phyloP scores from a whole-genome alignment of 257 asterid species.

The Lycium barbarum region DNA sequence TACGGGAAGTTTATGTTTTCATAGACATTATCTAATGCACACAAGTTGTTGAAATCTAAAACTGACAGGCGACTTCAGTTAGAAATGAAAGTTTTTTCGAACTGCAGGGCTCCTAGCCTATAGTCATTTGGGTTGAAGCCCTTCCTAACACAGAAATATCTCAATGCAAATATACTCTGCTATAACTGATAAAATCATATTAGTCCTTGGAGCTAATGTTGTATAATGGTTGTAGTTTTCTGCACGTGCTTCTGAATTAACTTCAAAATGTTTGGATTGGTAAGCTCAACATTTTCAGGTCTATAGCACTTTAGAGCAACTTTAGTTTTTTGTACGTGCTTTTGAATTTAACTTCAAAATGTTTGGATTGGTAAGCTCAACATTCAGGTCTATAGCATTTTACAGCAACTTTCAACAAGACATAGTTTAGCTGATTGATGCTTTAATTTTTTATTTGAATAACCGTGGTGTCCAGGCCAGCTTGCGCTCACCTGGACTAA shows the following conservation, averaged over 20 bases:
- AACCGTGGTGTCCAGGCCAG: too few species aligned
- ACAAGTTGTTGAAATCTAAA: conserved; percentile 2
- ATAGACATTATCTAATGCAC: neutral
- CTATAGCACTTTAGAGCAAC: neutral
- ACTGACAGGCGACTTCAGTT: neutral
- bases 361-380: conserved; percentile 1
- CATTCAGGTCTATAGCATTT: neutral
- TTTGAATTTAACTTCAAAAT: neutral
- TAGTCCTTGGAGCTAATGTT: neutral
- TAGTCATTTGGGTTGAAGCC: conserved; percentile 14
- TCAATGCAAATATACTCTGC: conserved; percentile 8
- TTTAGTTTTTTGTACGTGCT: conserved; percentile 4
- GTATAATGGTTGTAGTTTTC: conserved; percentile 7
- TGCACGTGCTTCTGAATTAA: conserved; percentile 7
- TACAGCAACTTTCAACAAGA: neutral
- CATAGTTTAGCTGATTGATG: neutral
- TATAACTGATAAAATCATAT: conserved; percentile 13
- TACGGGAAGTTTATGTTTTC: neutral
- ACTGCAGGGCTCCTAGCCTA: conserved; percentile 13
- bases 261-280: neutral
- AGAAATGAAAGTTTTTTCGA: conserved; percentile 15
- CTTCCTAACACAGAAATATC: conserved; percentile 20
- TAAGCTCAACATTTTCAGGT: neutral
- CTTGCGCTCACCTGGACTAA: too few species aligned
- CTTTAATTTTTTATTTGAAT: neutral